Conservation (phyloP, 2,329 filamentous ascomycete genomes). For the Coniochaeta sp. region DNA sequence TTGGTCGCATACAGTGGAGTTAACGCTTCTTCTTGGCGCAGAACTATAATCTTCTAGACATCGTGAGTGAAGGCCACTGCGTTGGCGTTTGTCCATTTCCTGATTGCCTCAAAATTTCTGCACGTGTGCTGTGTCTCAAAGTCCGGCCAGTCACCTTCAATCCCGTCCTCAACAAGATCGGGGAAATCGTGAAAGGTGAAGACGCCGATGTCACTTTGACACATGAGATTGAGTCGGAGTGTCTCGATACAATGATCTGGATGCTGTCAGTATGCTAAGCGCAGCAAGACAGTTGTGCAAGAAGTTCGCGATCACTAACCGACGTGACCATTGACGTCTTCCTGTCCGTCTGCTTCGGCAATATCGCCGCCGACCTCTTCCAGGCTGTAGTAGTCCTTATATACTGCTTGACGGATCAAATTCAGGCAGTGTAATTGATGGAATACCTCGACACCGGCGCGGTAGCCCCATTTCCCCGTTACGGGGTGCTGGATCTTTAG, state of each 20-base stretch:
- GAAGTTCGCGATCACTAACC: slow-evolving; percentile 16
- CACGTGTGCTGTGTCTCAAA: slow-evolving; percentile 46
- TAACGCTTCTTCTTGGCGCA: not conserved
- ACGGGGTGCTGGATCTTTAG: slow-evolving; percentile 47
- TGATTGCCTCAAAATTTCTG: slow-evolving; percentile 43
- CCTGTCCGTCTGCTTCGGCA: slow-evolving; percentile 24
- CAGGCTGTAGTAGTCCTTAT: slow-evolving; percentile 38
- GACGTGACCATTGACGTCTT: slow-evolving; percentile 35
- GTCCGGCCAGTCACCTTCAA: slow-evolving; percentile 44
- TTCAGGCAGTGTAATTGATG: slow-evolving; percentile 48
- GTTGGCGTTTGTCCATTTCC: slow-evolving; percentile 32
- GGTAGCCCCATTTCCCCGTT: slow-evolving; percentile 49
- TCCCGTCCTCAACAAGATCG: slow-evolving; percentile 28
- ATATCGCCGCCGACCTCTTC: slow-evolving; percentile 38
- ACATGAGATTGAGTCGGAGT: slow-evolving; percentile 44
- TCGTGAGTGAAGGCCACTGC: slow-evolving; percentile 1
- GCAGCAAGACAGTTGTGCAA: not conserved
- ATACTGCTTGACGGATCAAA: slow-evolving; percentile 37
- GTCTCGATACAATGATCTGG: slow-evolving; percentile 47
- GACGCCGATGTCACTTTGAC: slow-evolving; percentile 45
- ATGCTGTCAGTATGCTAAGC: not conserved
- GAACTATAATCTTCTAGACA: not conserved
- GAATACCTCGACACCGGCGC: slow-evolving; percentile 52
- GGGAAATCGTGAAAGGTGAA: slow-evolving; percentile 44
- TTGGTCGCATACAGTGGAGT: not conserved